Evolutionary conservation across 1,284 basidiomycete genomes (phyloP), one percentile per base, ranked within the genome.

Genomic region (Sanguinoderma infundibulare): DNA sequence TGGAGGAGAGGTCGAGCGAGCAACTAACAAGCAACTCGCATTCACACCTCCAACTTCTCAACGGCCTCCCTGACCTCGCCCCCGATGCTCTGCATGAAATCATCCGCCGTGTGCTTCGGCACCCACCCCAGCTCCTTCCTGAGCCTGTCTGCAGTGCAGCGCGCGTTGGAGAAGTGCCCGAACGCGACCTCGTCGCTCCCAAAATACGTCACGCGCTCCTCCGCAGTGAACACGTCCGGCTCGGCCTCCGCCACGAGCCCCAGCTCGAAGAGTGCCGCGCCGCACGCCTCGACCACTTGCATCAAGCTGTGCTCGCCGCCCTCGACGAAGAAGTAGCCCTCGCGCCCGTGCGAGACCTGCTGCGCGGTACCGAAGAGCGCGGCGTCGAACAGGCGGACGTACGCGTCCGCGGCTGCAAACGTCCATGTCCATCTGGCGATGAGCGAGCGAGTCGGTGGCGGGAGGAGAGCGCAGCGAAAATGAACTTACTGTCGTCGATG

Each of bases 291-390:
- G 1, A 72, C 71, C 10, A 82, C 62, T 17, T 76, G 71, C 53
- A 74, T 69, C 60, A 78, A 65, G 10, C 63, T 70, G 61, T 79
- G 74, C 59, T 83, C 80, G 36, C 80, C 81, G 59, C 79, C 80
- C 65, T 80, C 81, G 17, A 69, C 78, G 62, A 83, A 80, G 64
- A 81, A 83, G 61, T 75, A 82, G 1, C 82, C 83, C 5, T 79
- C 72, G 8, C 73, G 68, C 1, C 82, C 82, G 54, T 82, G 80
- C 4, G 67, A 67, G 32, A 71, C 64, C 20, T 64, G 38, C 38
- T 64, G 38, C 38, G 38, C 52, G 14, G 53, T 22, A 15, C 57
- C 53, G 5, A 44, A n/a, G 0, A 65, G 20, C 26, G 67, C 40
- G 2, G 59, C 53, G 42, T 71, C 57, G 58, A 63, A 69, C 10